Percentiles rank a stretch among this genome's conserved stretches.
Conservation (phyloP, 2,329 filamentous ascomycete genomes). For the Arthrobotrys pseudoclavata region DNA sequence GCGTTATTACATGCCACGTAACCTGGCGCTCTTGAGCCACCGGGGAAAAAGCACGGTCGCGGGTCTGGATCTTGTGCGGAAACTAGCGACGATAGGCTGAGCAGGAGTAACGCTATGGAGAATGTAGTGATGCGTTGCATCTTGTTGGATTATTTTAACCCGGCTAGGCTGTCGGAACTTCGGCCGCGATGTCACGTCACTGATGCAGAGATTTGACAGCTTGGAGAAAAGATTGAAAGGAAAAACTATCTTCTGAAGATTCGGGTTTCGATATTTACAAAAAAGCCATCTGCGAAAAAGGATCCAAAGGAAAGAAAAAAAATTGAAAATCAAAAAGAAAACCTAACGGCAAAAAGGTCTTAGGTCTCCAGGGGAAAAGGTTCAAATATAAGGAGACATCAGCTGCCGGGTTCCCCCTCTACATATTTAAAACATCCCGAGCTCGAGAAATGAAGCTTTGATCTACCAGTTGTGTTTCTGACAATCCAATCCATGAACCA, state of each 20-base stretch:
- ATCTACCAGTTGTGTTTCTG: slow-evolving; percentile 24
- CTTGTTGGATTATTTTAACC: slow-evolving; percentile 39
- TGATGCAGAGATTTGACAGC: background rate
- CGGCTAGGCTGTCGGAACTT: background rate
- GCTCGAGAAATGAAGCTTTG: slow-evolving; percentile 35
- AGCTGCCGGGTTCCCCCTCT: slow-evolving; percentile 23
- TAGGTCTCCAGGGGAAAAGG: background rate
- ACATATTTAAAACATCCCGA: slow-evolving; percentile 34
- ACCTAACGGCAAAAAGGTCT: background rate
- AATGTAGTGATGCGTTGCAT: slow-evolving; percentile 55
- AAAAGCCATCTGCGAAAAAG: slow-evolving; percentile 16
- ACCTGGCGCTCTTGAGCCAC: slow-evolving; percentile 10
- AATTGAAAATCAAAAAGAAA: slow-evolving; percentile 1
- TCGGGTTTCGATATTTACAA: slow-evolving; percentile 14
- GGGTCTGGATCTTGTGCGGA: slow-evolving; percentile 34
- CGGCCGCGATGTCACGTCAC: slow-evolving; percentile 13
- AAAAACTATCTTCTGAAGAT: background rate
- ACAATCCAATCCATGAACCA: slow-evolving; percentile 4
- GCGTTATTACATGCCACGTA: slow-evolving; percentile 44
- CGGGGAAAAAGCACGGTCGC: slow-evolving; percentile 46
- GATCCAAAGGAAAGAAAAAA: slow-evolving; percentile 22
- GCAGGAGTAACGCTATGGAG: slow-evolving; percentile 32
- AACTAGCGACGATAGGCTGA: slow-evolving; percentile 18
- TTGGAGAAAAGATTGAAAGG: background rate
- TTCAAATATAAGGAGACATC: slow-evolving; percentile 7